These are phyloP conservation scores for Ogataea allantospora DNA, from an alignment of 805 yeast genomes.

Conservation along the genomic window DNA sequence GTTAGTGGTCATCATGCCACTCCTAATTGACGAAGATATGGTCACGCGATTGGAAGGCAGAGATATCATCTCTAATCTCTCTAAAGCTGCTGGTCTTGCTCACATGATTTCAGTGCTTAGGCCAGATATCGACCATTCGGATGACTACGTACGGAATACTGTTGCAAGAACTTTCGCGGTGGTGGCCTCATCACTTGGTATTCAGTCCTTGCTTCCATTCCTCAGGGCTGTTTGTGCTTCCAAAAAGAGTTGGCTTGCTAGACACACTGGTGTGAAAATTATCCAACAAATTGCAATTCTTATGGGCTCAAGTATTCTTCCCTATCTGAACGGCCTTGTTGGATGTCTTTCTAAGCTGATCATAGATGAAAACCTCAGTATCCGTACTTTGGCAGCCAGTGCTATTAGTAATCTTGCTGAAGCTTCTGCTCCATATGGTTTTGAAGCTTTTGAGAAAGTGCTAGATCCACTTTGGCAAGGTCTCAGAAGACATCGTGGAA, in stretches of 20 bases:
- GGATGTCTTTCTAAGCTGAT: slow-evolving; percentile 58
- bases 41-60: slow-evolving; percentile 75
- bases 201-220: slow-evolving; percentile 72
- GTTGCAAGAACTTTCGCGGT: slow-evolving; percentile 82
- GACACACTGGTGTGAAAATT: slow-evolving; percentile 77
- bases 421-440: slow-evolving; percentile 82
- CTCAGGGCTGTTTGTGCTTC: slow-evolving; percentile 76
- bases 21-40: slow-evolving; percentile 75
- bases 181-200: slow-evolving; percentile 76
- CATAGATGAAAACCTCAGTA: slow-evolving; percentile 64
- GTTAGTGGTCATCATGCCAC: slow-evolving; percentile 71
- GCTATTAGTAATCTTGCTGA: slow-evolving; percentile 78
- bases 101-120: slow-evolving; percentile 76
- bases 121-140: slow-evolving; percentile 79
- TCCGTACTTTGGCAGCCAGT: slow-evolving; percentile 67
- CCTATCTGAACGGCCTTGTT: slow-evolving; percentile 65
- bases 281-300: slow-evolving; percentile 72
- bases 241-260: slow-evolving; percentile 74
- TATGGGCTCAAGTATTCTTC: slow-evolving; percentile 71
- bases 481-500: slow-evolving; percentile 72
- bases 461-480: slow-evolving; percentile 83
- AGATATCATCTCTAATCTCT: slow-evolving; percentile 69
- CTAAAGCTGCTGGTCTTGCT: slow-evolving; percentile 81
- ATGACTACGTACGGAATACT: slow-evolving; percentile 74
- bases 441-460: slow-evolving; percentile 75